These are phyloP conservation scores for Amniculicola lignicola DNA, from an alignment of 495 filamentous ascomycete genomes.

Conservation along the genomic window DNA sequence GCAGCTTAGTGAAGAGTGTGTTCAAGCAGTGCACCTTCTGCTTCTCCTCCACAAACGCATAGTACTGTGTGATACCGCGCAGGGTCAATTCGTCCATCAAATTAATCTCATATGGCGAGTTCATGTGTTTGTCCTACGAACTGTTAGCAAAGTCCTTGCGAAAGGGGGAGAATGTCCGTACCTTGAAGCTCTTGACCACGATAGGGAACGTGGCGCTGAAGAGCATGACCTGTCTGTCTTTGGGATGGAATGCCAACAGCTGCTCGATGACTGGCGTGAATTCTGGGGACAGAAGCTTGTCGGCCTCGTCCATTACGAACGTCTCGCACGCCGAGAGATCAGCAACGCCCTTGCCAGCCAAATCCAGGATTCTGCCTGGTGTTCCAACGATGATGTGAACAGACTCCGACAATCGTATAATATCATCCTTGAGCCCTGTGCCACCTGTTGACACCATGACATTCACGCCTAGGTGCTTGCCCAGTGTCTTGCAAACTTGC, in stretches of 20 bases:
- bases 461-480: conserved; percentile 93
- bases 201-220: conserved; percentile 97
- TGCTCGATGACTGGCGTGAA: conserved; percentile 98
- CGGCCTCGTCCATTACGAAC: conserved; percentile 99
- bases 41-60: conserved; percentile 98
- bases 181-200: conserved; percentile 93
- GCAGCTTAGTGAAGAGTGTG: conserved; percentile 96
- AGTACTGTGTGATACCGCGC: conserved; percentile 97
- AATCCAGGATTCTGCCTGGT: conserved; percentile 88
- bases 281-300: conserved; percentile 92
- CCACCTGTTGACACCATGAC: conserved; percentile 99
- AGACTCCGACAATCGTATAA: conserved; percentile 86
- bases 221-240: conserved; percentile 96
- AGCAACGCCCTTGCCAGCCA: conserved; percentile 90
- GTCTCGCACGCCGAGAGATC: conserved; percentile 95
- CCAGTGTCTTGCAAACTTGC: conserved; percentile 96
- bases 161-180: conserved; percentile 35
- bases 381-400: conserved; percentile 98
- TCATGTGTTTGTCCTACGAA: conserved; percentile 84
- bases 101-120: conserved; percentile 94
- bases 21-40: conserved; percentile 99
- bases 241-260: conserved; percentile 86
- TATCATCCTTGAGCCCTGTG: conserved; percentile 91
- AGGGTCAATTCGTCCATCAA: conserved; percentile 99
- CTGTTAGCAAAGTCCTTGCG: neutral